Evolutionary conservation across 208 protist species (phyloP), one percentile per base, ranked within the genome.

Genomic region (Histomonas meleagridis): DNA sequence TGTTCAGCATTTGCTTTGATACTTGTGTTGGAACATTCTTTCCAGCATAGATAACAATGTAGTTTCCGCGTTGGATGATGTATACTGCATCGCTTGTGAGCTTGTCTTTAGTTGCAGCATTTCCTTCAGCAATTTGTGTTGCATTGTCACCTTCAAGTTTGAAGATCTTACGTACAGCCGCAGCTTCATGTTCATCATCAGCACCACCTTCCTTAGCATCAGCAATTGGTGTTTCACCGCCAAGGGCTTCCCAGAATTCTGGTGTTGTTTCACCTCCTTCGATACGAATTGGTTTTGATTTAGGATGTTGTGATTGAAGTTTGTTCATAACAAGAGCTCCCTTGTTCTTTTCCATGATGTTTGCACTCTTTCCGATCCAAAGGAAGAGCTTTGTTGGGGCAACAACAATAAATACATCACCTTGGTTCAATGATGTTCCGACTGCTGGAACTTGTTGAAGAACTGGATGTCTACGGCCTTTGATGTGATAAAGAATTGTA

Each of bases 281-380:
- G 32, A 90, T 14, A n/a, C 79, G 38, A 16, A 46, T 43, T 62
- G 40, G 10, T 62, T n/a, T 1, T 40, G 35, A 14, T 38, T 90
- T 90, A 9, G 79, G 49, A 40, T 38, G 16, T 9, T 14, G 9
- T 16, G 26, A 55, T 49, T 90, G 55, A 46, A 62, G 18, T 14
- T 16, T 7, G 1, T 40, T 16, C 16, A 90, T 3, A 46, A 40
- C 49, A 43, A 12, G 28, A 7, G 4, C 46, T 26, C 9, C 46
- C 38, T 62, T 90, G 28, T 46, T 43, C 53, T 90, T 90, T 40
- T 90, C 79, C 28, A 62, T 46, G 2, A 26, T 60, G 49, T 90
- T 90, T 60, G 79, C 79, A 18, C 28, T 40, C 1, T 62, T 90
- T 12, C 79, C 79, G 18, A 90, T 62, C 79, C 79, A 90, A 62